phyloP scores from a whole-genome alignment of 106 monocot species.

The Dactylorhiza incarnata region DNA sequence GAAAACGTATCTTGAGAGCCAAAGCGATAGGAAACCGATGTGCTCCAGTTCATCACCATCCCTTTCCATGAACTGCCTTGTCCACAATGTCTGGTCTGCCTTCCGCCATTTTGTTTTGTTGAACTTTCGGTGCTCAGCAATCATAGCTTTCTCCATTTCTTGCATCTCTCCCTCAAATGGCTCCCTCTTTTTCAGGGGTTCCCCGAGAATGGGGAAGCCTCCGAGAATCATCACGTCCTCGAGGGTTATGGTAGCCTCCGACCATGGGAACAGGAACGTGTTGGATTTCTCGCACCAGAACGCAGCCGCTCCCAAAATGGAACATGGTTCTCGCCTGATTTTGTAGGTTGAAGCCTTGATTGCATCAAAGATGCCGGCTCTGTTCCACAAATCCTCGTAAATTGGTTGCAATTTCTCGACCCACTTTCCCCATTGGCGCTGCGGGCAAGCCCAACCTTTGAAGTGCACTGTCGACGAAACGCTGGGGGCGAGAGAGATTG shows the following conservation, averaged over 20 bases:
- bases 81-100: constrained; percentile 50
- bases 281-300: constrained; percentile 57
- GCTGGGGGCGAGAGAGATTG: not conserved
- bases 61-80: constrained; percentile 43
- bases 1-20: constrained; percentile 65
- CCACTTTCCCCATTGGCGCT: constrained; percentile 49
- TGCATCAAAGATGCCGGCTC: constrained; percentile 52
- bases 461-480: constrained; percentile 20
- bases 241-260: constrained; percentile 60
- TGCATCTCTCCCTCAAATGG: constrained; percentile 20
- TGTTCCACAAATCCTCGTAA: constrained; percentile 42
- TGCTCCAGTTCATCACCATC: constrained; percentile 48
- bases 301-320: constrained; percentile 23
- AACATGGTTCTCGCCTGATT: constrained; percentile 32
- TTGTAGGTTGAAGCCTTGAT: constrained; percentile 44
- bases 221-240: constrained; percentile 64
- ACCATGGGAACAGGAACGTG: constrained; percentile 77
- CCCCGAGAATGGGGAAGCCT: constrained; percentile 47
- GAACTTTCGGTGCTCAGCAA: constrained; percentile 31
- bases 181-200: constrained; percentile 18
- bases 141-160: constrained; percentile 31
- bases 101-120: constrained; percentile 54
- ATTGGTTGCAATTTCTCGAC: constrained; percentile 41
- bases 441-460: constrained; percentile 49
- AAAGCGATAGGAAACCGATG: constrained; percentile 57